Conservation (phyloP, 108 stramenopile genomes). For the Cyclotella sp. region DNA sequence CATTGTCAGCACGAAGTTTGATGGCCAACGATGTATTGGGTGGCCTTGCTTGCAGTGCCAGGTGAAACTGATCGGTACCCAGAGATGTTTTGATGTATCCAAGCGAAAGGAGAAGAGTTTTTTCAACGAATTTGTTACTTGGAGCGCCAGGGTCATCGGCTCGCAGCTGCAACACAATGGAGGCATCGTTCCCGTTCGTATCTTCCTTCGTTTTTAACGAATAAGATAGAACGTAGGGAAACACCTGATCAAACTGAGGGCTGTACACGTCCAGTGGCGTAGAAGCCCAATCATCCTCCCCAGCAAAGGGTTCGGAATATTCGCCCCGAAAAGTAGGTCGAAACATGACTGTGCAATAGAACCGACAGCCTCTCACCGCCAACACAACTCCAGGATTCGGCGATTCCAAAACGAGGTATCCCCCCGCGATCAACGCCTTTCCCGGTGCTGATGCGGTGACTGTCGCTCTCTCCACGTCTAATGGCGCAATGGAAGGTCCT, state of each 20-base stretch:
- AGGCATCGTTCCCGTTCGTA: not conserved
- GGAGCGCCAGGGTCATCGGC: not conserved
- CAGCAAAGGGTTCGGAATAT: not conserved
- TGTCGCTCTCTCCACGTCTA: not conserved
- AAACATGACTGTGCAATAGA: slow-evolving; percentile 77
- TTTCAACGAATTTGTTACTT: slow-evolving; percentile 84
- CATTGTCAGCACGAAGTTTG: slow-evolving; percentile 93
- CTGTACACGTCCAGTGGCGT: slow-evolving; percentile 60
- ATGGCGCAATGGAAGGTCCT: slow-evolving; percentile 5
- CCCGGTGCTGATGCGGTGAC: slow-evolving; percentile 86
- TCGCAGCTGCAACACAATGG: slow-evolving; percentile 1
- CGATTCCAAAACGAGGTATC: slow-evolving; percentile 93
- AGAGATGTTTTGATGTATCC: slow-evolving; percentile 56
- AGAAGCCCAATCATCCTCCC: slow-evolving; percentile 13
- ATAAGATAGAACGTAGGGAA: slow-evolving; percentile 45
- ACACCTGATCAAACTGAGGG: slow-evolving; percentile 73
- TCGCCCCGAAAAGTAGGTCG: slow-evolving; percentile 13
- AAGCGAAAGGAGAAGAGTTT: slow-evolving; percentile 74
- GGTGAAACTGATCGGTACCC: slow-evolving; percentile 37
- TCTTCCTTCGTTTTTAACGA: not conserved
- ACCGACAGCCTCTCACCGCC: slow-evolving; percentile 82
- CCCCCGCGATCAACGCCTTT: slow-evolving; percentile 93
- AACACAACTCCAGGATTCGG: slow-evolving; percentile 88
- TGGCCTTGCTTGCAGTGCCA: slow-evolving; percentile 21
- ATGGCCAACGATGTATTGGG: slow-evolving; percentile 54